Conservation (phyloP, 441 rosid genomes). For the Gossypium davidsonii region DNA sequence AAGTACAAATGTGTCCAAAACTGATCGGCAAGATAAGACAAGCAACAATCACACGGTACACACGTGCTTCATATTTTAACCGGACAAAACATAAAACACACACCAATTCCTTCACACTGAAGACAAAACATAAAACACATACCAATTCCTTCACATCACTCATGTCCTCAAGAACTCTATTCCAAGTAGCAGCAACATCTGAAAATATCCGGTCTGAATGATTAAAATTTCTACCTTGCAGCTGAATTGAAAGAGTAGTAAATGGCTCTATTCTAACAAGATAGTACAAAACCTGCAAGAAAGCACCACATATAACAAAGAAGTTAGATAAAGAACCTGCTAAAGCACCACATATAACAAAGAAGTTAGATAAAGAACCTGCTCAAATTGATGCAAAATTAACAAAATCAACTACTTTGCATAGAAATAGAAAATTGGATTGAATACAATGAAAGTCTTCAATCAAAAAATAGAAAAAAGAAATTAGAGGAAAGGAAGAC, state of each 20-base stretch:
- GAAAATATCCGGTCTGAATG: slow-evolving; percentile 97
- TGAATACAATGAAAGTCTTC: not conserved
- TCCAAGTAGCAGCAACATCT: slow-evolving; percentile 89
- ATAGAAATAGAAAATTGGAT: not conserved
- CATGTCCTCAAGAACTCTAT: slow-evolving; percentile 95
- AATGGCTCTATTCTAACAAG: slow-evolving; percentile 95
- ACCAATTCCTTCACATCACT: slow-evolving; percentile 99
- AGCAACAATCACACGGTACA: slow-evolving; percentile 1
- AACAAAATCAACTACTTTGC: slow-evolving; percentile 2
- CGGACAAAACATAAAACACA: slow-evolving; percentile 22
- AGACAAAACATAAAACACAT: slow-evolving; percentile 23
- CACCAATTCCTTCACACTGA: slow-evolving; percentile 72
- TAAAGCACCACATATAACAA: slow-evolving; percentile 20
- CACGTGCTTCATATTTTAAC: not conserved
- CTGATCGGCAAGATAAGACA: slow-evolving; percentile 7
- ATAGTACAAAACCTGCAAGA: slow-evolving; percentile 82
- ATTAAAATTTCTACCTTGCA: slow-evolving; percentile 99
- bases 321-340: slow-evolving; percentile 10
- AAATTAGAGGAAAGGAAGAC: not conserved
- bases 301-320: slow-evolving; percentile 19
- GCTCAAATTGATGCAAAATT: slow-evolving; percentile 7
- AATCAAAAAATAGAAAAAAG: not conserved
- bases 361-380: slow-evolving; percentile 11
- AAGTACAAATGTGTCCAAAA: slow-evolving; percentile 10
- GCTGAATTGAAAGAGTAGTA: slow-evolving; percentile 88